Conservation (phyloP, 176 grass and related monocot genomes). For the Ensete glaucum region DNA sequence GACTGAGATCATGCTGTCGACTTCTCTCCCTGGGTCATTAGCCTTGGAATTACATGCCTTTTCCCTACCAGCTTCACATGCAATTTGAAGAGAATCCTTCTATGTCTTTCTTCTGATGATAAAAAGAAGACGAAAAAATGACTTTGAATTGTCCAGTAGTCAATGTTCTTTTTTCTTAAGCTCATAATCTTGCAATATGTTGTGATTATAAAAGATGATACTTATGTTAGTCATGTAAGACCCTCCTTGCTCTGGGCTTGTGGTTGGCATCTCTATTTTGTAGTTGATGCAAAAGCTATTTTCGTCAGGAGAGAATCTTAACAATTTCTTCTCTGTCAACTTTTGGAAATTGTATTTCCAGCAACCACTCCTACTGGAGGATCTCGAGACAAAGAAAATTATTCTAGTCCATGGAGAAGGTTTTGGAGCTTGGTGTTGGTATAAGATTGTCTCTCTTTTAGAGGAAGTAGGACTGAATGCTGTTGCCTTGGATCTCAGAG, state of each 20-base stretch:
- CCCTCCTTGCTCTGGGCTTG: no score
- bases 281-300: not conserved
- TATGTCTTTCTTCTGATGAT: not conserved
- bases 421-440: slow-evolving; percentile 99
- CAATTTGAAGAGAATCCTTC: not conserved
- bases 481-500: slow-evolving; percentile 67
- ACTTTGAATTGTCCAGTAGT: not conserved
- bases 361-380: slow-evolving; percentile 50
- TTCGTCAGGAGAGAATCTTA: not conserved
- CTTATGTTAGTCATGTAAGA: no score
- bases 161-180: no score
- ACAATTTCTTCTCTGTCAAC: not conserved
- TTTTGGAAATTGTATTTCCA: slow-evolving; percentile 29
- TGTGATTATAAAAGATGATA: no score
- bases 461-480: slow-evolving; percentile 84
- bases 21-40: not conserved
- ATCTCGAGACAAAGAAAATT: slow-evolving; percentile 93
- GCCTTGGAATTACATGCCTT: not conserved
- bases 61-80: not conserved
- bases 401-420: slow-evolving; percentile 95
- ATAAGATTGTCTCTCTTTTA: slow-evolving; percentile 83
- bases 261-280: not conserved
- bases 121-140: not conserved
- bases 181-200: no score
- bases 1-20: not conserved